Percentiles rank a stretch among this genome's conserved stretches.
Conservation (phyloP, 202 grass and related monocot genomes). For the Zizania palustris region DNA sequence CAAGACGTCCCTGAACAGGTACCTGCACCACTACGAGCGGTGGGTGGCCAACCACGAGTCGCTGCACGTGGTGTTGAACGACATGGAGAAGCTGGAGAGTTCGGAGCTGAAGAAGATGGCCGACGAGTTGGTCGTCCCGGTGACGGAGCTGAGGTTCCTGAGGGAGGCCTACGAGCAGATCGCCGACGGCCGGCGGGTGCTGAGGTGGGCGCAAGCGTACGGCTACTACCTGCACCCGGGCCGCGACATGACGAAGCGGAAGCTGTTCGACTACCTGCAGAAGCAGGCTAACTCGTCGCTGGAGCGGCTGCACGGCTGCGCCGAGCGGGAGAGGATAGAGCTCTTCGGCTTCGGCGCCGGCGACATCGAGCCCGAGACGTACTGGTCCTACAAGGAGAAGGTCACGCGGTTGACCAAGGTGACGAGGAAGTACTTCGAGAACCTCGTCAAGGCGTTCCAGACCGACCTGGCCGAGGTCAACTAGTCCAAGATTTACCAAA, state of each 20-base stretch:
- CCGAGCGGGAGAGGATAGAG: background rate
- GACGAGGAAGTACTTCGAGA: background rate
- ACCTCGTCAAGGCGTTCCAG: constrained; percentile 8
- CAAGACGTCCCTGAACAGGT: constrained; percentile 23
- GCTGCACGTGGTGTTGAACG: background rate
- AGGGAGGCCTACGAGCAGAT: constrained; percentile 11
- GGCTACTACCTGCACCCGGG: constrained; percentile 3
- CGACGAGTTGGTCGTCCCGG: background rate
- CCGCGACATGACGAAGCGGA: background rate
- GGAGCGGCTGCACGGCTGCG: constrained; percentile 31
- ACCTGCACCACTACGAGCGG: constrained; percentile 36
- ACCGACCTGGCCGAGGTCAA: constrained; percentile 14
- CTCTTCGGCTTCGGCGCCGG: background rate
- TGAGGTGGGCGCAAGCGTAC: constrained; percentile 28
- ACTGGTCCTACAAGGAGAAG: background rate
- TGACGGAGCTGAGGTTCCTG: background rate
- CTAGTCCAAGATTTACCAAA: background rate
- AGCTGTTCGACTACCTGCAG: constrained; percentile 27
- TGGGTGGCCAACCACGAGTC: constrained; percentile 15
- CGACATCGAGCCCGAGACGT: background rate
- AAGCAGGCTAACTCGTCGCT: constrained; percentile 5
- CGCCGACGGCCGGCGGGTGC: constrained; percentile 27
- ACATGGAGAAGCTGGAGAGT: background rate
- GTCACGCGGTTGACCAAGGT: background rate
- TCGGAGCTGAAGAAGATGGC: background rate